Evolutionary conservation across 1,284 basidiomycete species (phyloP), one percentile per base, ranked within the genome.

Genomic region (Cryptococcus maquisensis): DNA sequence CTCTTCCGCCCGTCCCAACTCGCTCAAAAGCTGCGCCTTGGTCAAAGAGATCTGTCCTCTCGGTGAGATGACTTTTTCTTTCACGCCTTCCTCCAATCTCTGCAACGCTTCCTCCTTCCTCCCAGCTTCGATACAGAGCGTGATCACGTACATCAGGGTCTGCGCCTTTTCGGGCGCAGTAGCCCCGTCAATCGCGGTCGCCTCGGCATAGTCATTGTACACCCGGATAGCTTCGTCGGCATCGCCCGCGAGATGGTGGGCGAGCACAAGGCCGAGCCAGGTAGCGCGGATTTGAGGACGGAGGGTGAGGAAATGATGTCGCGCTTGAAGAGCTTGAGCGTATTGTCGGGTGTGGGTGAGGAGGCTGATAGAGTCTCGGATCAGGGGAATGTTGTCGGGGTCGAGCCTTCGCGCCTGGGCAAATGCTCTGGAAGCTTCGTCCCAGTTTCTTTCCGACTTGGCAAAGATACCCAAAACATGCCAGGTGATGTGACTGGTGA

Each of bases 401-500:
- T 98, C 95, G 67, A 90, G 90, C 61, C 83, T 82, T 59, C 94
- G 79, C 3, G 91, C 96, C 71, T 79, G 79, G 10, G 70, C 70
- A 62, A 82, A 82, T 57, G 80, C 81, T 62, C 79, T 75, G 63
- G 77, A 70, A 24, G 81, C 80, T 65, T 81, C 79, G 32, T 74
- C 72, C 68, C 78, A 82, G 64, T 81, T 79, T 59, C 79, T 79
- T 59, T 81, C 60, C 12, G 63, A 61, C 75, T 93, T 90, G 71
- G 92, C 88, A 35, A 95, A 84, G 66, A 97, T 85, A 43, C 93
- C 96, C 68, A 93, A 89, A 57, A 98, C 94, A 74, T 99, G 96
- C 95, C 96, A 98, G 69, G 87, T 88, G 69, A 99, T 97, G 72
- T 98, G 95, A 23, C 89, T 93, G 37, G 85, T 90, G 56, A 95